Conservation (phyloP, 306 rosid genomes). For the Fragaria ananassa region DNA sequence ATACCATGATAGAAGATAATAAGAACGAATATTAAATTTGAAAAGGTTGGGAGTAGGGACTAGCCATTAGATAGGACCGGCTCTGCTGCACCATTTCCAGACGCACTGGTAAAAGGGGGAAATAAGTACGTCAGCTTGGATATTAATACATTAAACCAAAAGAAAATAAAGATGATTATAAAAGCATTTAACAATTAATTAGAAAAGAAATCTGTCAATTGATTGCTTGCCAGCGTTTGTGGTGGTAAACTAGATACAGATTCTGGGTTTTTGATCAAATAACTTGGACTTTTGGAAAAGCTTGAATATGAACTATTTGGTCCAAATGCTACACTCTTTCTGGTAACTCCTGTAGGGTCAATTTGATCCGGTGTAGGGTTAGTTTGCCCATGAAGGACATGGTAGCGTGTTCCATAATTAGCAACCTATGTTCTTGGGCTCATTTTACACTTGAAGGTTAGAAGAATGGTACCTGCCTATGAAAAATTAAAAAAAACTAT, state of each 20-base stretch:
- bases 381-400: neutral
- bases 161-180: neutral
- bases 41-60: conserved; percentile 39
- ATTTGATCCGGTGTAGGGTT: neutral
- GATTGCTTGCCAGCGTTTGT: neutral
- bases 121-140: conserved; percentile 17
- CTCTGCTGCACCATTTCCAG: conserved; percentile 46
- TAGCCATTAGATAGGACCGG: conserved; percentile 74
- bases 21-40: conserved; percentile 17
- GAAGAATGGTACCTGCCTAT: neutral
- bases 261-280: neutral
- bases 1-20: conserved; percentile 17
- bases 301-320: neutral
- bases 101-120: conserved; percentile 54
- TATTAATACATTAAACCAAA: neutral
- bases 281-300: neutral
- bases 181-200: neutral
- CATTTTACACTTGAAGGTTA: neutral
- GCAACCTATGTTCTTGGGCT: neutral
- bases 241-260: neutral
- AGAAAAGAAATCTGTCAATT: neutral
- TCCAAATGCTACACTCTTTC: neutral
- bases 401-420: neutral
- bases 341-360: neutral
- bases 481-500: neutral